Evolutionary conservation across 2,329 filamentous ascomycete genomes (phyloP), one percentile per base, ranked within the genome.

Genomic region (Botrytis elliptica): DNA sequence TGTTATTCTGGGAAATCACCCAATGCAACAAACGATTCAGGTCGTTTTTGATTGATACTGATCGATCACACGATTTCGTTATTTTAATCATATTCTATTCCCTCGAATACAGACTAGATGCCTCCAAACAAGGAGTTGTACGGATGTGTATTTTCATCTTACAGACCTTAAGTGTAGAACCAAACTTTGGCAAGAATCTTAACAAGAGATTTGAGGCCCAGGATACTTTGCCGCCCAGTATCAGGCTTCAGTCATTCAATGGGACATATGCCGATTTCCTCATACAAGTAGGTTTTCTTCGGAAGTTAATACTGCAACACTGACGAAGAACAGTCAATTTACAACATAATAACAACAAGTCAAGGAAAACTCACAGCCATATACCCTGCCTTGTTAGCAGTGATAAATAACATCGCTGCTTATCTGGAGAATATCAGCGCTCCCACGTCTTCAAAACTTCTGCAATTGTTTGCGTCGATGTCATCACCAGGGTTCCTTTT

Each of bases 11-110:
- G 96, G 96, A 99, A 84, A 90, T 94, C 55, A 90, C 96, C 7
- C 96, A 99, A 83, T 98, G 95, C 87, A 99, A 99, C 84, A 98
- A 97, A 84, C 89, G 95, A 74, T 99, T 99, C 84, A 89, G 96
- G 46, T 94, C 94, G 1, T 99, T 98, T 83, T 96, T 99, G 79
- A 95, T 98, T 76, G 96, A 99, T 79, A 98, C 96, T 0, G 94
- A 96, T 80, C 88, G 95, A 71, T 93, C 93, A 0, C 93, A 98
- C 79, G 96, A 99, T 81, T 98, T 98, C 82, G 88, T 98, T 70
- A 89, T 98, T 20, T 85, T 98, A 33, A 90, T 97, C 59, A 85
- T 98, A 5, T 99, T 97, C 83, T 98, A 98, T 81, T 94, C 95
- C 7, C 89, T 97, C 65, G 94, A 97, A 81, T 92, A 96, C 82